A percentile compares a stretch with the other conserved stretches of the same genome.
Conservation (phyloP, 2,329 filamentous ascomycete genomes). For the Nigrograna mackinnonii region DNA sequence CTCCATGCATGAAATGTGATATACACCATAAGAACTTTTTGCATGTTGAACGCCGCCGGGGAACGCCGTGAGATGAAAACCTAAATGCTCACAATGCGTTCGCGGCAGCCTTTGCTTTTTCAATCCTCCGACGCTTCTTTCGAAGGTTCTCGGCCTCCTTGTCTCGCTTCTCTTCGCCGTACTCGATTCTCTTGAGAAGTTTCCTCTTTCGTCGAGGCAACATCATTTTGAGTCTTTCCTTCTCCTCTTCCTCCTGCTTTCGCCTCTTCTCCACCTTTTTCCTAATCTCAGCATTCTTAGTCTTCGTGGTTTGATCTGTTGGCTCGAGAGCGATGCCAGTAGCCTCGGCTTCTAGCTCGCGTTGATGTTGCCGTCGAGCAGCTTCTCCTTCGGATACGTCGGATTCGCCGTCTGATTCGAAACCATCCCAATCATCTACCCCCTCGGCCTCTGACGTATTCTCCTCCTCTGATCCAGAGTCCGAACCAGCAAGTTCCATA, state of each 20-base stretch:
- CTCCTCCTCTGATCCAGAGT: conserved; percentile 51
- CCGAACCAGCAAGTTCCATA: conserved; percentile 50
- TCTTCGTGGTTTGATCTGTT: conserved; percentile 47
- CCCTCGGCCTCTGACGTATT: conserved; percentile 53
- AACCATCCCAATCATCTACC: conserved; percentile 50
- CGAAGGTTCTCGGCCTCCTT: conserved; percentile 85
- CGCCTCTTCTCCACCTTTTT: conserved; percentile 65
- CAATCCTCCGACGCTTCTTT: conserved; percentile 87
- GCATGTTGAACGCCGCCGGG: conserved; percentile 1
- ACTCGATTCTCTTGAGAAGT: conserved; percentile 96
- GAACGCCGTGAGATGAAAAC: conserved; percentile 14
- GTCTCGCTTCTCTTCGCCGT: conserved; percentile 91
- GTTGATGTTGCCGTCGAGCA: conserved; percentile 73
- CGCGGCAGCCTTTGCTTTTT: conserved; percentile 55
- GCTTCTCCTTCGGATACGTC: conserved; percentile 59
- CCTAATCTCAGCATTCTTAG: conserved; percentile 70
- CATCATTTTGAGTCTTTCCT: conserved; percentile 96
- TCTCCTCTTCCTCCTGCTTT: conserved; percentile 76
- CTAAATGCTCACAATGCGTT: conserved; percentile 25
- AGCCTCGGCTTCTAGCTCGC: conserved; percentile 90
- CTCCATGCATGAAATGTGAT: not conserved
- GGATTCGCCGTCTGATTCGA: conserved; percentile 53
- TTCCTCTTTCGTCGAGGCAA: conserved; percentile 97
- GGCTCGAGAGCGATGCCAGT: conserved; percentile 62
- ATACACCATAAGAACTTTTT: not conserved